Conservation (phyloP, 805 yeast genomes). For the Starmerella khaoyaiensis region DNA sequence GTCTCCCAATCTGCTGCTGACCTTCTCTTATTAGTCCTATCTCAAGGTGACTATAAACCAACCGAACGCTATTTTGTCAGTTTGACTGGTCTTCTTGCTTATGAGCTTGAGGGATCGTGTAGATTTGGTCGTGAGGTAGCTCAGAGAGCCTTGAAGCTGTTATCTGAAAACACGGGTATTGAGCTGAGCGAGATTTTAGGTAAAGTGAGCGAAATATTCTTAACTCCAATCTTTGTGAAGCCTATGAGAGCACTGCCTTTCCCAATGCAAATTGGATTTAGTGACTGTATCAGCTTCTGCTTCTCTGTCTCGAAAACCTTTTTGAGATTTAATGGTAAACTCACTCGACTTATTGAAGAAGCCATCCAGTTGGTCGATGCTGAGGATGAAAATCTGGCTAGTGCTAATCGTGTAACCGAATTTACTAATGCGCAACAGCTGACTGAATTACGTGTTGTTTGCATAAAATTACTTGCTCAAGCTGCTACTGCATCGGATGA, state of each 20-base stretch:
- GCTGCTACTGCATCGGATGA: constrained; percentile 72
- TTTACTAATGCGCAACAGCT: constrained; percentile 80
- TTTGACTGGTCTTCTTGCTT: constrained; percentile 75
- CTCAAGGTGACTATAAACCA: constrained; percentile 30
- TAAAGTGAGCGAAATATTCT: constrained; percentile 66
- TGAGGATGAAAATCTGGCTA: constrained; percentile 88
- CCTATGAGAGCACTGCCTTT: constrained; percentile 94
- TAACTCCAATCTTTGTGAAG: constrained; percentile 92
- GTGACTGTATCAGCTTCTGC: constrained; percentile 93
- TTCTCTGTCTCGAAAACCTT: constrained; percentile 68
- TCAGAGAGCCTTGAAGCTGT: constrained; percentile 49
- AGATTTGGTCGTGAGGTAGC: constrained; percentile 71
- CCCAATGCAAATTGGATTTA: constrained; percentile 97
- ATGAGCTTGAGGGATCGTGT: constrained; percentile 84
- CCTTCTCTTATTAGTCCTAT: constrained; percentile 50
- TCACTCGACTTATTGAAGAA: constrained; percentile 71
- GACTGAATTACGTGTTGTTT: constrained; percentile 75
- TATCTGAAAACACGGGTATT: constrained; percentile 57
- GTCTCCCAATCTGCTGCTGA: constrained; percentile 62
- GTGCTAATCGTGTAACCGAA: constrained; percentile 73
- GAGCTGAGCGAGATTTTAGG: constrained; percentile 64
- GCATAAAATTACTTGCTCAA: constrained; percentile 67
- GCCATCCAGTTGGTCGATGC: constrained; percentile 94
- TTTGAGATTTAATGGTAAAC: constrained; percentile 75
- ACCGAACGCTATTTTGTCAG: constrained; percentile 63